Evolutionary conservation across 1,284 basidiomycete species (phyloP).

Genomic region (Sporisorium graminicola): DNA sequence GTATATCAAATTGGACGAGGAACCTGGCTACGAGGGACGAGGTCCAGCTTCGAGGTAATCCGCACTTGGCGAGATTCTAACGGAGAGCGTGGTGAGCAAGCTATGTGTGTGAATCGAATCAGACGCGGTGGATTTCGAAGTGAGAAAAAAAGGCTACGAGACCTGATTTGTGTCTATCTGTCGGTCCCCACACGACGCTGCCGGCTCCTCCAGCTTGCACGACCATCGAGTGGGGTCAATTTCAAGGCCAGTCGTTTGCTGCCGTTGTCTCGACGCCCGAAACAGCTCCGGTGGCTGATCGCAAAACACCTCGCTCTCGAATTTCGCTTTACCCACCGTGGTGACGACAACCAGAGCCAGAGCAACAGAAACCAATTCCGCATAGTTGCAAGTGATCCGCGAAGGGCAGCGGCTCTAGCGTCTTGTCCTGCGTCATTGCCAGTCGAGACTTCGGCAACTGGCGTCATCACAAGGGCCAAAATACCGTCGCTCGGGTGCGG

Average conservation of each 20-base stretch:
- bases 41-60: too few species aligned
- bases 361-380: neutral
- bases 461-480: neutral
- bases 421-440: neutral
- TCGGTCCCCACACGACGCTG: neutral
- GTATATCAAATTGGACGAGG: neutral
- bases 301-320: neutral
- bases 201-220: neutral
- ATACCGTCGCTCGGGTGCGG: neutral
- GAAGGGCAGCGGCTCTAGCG: neutral
- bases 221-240: slow-evolving; percentile 2
- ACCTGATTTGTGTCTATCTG: slow-evolving; percentile 6
- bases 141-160: neutral
- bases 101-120: too few species aligned
- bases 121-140: neutral
- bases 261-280: slow-evolving; percentile 1
- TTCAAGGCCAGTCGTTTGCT: neutral
- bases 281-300: slow-evolving; percentile 5
- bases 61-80: neutral
- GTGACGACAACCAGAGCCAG: neutral
- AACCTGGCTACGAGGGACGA: neutral
- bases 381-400: slow-evolving; percentile 2
- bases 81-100: neutral
- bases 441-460: neutral
- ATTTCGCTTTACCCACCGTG: neutral